Evolutionary conservation across 768 basidiomycete species (phyloP).

Genomic region (Megacollybia marginata): DNA sequence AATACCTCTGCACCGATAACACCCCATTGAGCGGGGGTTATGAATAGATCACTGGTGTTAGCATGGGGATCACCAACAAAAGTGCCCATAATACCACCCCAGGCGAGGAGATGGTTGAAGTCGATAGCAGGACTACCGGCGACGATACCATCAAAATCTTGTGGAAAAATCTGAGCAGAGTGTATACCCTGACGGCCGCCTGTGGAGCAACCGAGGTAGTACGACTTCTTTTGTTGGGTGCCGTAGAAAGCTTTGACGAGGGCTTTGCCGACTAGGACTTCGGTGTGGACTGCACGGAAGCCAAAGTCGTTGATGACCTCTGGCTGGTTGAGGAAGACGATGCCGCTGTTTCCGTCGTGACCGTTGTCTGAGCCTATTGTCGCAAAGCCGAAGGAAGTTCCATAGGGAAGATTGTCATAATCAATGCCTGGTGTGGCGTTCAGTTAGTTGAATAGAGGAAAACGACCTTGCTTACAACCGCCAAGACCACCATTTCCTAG

Average conservation of each 20-base stretch:
- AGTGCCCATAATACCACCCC: conserved; percentile 1
- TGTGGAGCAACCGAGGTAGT: conserved; percentile 19
- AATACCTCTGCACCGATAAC: conserved; percentile 11
- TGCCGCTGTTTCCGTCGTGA: conserved; percentile 13
- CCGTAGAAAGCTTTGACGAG: conserved; percentile 17
- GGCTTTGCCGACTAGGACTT: conserved; percentile 17
- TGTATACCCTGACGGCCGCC: conserved; percentile 20
- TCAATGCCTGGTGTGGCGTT: conserved; percentile 10
- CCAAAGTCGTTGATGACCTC: conserved; percentile 20
- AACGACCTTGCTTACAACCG: conserved; percentile 6
- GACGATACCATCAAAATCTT: conserved; percentile 21
- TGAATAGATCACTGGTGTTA: conserved; percentile 2
- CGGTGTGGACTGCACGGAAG: conserved; percentile 16
- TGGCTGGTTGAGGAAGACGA: conserved; percentile 11
- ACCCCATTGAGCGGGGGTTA: conserved; percentile 11
- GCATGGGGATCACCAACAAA: conserved; percentile 5
- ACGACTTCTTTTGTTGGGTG: conserved; percentile 12
- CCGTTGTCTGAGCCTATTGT: conserved; percentile 17
- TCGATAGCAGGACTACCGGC: conserved; percentile 18
- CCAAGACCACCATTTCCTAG: conserved; percentile 10
- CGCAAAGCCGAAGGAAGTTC: conserved; percentile 13
- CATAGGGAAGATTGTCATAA: conserved; percentile 11
- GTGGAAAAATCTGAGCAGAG: conserved; percentile 15
- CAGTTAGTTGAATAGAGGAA: background rate
- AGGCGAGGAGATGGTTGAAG: conserved; percentile 6